Percentiles rank a stretch among this genome's conserved stretches.
Evolutionary conservation across 805 yeast species (phyloP).

Genomic region (Tetrapisispora nanseiensis): DNA sequence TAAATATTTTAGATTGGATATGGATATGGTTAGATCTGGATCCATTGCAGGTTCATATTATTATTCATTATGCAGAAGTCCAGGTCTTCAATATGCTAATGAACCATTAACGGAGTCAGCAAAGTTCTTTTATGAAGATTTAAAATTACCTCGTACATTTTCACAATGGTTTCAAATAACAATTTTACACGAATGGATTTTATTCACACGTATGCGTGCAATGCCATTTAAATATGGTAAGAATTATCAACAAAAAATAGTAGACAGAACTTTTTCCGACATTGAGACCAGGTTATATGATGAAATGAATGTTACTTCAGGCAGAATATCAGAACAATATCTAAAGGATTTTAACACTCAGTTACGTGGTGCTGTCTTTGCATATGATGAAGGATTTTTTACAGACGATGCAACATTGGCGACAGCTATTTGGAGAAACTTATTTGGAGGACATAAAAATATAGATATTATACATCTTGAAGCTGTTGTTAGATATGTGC

Average conservation of each 20-base stretch:
- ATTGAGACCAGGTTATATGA: conserved; percentile 77
- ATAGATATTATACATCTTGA: conserved; percentile 78
- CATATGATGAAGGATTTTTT: conserved; percentile 86
- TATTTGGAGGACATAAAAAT: conserved; percentile 76
- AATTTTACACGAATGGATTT: conserved; percentile 83
- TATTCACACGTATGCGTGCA: conserved; percentile 91
- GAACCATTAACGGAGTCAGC: conserved; percentile 68
- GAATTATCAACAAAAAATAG: conserved; percentile 83
- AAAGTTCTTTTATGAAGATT: conserved; percentile 72
- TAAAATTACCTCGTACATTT: conserved; percentile 75
- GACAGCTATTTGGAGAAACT: conserved; percentile 79
- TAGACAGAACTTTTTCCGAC: conserved; percentile 82
- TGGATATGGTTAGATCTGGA: conserved; percentile 89
- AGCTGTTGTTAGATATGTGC: conserved; percentile 79
- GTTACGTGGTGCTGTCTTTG: conserved; percentile 76
- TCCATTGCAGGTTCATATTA: conserved; percentile 87
- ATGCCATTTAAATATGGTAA: conserved; percentile 85
- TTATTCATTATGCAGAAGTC: conserved; percentile 77
- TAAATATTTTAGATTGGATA: conserved; percentile 58
- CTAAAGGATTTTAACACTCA: conserved; percentile 86
- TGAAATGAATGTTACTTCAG: conserved; percentile 76
- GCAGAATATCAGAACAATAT: conserved; percentile 74
- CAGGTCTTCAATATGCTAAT: conserved; percentile 68
- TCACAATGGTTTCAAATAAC: conserved; percentile 97
- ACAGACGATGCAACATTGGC: conserved; percentile 73